Base-by-base conservation (phyloP, 2,329 filamentous ascomycete species). In the Fusarium fujikuroi region DNA sequence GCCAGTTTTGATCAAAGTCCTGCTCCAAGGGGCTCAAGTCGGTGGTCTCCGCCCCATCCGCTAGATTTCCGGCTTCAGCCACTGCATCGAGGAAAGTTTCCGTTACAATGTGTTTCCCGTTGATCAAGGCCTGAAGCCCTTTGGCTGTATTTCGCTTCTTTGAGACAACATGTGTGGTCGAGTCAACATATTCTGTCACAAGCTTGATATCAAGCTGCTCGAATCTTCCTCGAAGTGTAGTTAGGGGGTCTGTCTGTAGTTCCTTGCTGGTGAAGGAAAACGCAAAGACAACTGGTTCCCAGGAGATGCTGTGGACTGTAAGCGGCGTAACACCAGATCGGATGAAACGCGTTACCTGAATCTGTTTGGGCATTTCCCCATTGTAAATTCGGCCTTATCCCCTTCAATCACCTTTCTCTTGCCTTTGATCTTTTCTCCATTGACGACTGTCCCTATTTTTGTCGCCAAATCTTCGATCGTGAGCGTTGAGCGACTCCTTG, bases 201-300 rank as follows among this genome's bases (percentile, higher is more conserved):
- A 94, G 91, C 81, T 98, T 98, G 81, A 98, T 92, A 79, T 97
- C 96, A n/a, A 97, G 87, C 49, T 92, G 89, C 79, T 97, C 94
- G 23, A 98, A 88, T 60, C 87, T 87, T 37, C 88, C 84, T 70
- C 89, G 89, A 32, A 95, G 87, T 23, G 85, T 84, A 4, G 85
- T 83, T 61, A 95, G 85, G 4, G 92, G 90, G 75, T 92, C 90
- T 68, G 87, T 86, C 73, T 91, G 93, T 39, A 91, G 83, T 75
- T 94, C 91, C 74, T 92, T 93, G 63, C 87, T 88, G 12, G 92
- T 91, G 65, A 93, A 92, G 3, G 92, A 93, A 79, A 96, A 95
- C 47, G 91, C 94, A 64, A 98, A 86, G n/a, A 95, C 91, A 12
- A 94, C 87, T 0, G 94, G 92, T 34, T 90, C 84, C 95, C 95